Evolutionary conservation across 371 early-diverging fungal genomes (phyloP).

Genomic region (Saksenaea vasiformis): DNA sequence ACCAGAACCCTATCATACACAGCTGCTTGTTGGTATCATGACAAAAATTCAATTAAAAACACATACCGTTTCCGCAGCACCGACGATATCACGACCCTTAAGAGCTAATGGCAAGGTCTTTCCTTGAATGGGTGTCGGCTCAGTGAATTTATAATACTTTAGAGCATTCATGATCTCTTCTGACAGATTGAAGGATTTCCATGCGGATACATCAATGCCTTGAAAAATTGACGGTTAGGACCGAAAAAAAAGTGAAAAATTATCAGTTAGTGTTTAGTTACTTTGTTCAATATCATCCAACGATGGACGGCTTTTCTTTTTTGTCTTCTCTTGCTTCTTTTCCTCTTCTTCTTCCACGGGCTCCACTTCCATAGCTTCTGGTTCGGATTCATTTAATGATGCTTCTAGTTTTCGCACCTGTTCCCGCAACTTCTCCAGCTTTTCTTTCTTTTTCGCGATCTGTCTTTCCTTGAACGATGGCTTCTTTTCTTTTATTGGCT

Average conservation of each 20-base stretch:
- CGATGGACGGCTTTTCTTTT: conserved; percentile 30
- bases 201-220: conserved; percentile 63
- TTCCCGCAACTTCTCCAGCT: conserved; percentile 19
- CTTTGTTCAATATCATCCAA: conserved; percentile 46
- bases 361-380: background rate
- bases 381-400: background rate
- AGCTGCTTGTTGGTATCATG: background rate
- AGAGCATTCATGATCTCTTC: conserved; percentile 66
- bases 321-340: conserved; percentile 22
- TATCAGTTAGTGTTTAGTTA: background rate
- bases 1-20: conserved; percentile 74
- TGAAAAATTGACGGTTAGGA: background rate
- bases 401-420: conserved; percentile 24
- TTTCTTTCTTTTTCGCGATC: conserved; percentile 30
- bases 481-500: conserved; percentile 23
- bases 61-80: conserved; percentile 93
- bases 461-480: conserved; percentile 24
- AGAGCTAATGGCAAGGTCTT: conserved; percentile 77
- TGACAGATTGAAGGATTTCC: conserved; percentile 57
- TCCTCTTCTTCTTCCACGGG: conserved; percentile 11
- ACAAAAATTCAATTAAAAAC: background rate
- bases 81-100: conserved; percentile 88
- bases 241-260: background rate
- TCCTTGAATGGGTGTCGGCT: conserved; percentile 96
- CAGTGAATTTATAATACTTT: conserved; percentile 65